phyloP scores from a whole-genome alignment of 257 asterid genomes.

The Solanum clarkiae region DNA sequence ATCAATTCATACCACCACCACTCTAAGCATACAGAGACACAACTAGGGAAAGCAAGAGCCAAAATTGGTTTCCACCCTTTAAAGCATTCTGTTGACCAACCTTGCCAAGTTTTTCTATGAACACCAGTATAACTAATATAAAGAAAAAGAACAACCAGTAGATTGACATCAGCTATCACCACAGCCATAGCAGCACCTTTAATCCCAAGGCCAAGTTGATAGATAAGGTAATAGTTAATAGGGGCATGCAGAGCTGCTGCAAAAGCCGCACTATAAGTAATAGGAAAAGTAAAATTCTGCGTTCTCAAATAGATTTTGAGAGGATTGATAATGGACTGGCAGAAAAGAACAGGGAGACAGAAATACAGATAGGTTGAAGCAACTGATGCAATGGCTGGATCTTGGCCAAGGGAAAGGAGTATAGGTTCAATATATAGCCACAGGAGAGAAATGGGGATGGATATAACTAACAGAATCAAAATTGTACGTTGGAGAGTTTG shows the following conservation, averaged over 20 bases:
- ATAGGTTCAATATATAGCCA: constrained; percentile 57
- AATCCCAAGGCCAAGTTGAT: constrained; percentile 29
- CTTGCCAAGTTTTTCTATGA: constrained; percentile 13
- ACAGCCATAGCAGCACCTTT: constrained; percentile 39
- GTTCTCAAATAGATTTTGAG: constrained; percentile 39
- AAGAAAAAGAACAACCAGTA: constrained; percentile 14
- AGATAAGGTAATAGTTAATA: constrained; percentile 20
- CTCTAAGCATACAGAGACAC: constrained; percentile 35
- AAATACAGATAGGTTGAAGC: constrained; percentile 42
- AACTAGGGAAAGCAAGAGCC: constrained; percentile 34
- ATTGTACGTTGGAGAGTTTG: constrained; percentile 49
- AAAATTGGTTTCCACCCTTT: constrained; percentile 31
- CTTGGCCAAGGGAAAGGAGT: constrained; percentile 35
- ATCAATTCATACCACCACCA: constrained; percentile 66
- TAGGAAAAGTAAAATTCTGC: constrained; percentile 45
- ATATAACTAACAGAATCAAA: constrained; percentile 25
- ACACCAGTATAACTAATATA: constrained; percentile 3
- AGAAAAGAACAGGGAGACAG: constrained; percentile 44
- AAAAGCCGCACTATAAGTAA: constrained; percentile 25
- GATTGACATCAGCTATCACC: constrained; percentile 18
- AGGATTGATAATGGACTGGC: constrained; percentile 46
- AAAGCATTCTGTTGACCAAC: constrained; percentile 11
- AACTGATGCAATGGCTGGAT: constrained; percentile 33
- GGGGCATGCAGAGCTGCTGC: constrained; percentile 47
- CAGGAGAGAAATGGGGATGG: constrained; percentile 46